Percentiles rank a stretch among this genome's conserved stretches.
Conservation (phyloP, 2,329 filamentous ascomycete genomes). For the Rutstroemia sp. region DNA sequence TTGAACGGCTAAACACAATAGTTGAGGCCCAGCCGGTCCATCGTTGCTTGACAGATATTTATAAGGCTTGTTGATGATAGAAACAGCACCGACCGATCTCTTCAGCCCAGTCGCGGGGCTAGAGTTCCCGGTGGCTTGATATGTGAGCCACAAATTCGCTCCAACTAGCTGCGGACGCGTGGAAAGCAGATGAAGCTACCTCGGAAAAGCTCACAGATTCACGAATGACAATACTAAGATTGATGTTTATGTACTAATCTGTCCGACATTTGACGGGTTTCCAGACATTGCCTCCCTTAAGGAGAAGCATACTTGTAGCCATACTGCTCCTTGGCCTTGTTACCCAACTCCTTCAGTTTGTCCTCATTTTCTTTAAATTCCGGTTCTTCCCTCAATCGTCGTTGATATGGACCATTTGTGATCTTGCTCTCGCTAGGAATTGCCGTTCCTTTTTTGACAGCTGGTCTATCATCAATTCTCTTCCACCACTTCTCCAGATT, state of each 20-base stretch:
- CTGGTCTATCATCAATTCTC: constrained; percentile 49
- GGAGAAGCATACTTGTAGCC: constrained; percentile 26
- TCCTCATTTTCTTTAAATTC: constrained; percentile 41
- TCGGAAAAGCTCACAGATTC: no score
- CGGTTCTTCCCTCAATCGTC: constrained; percentile 38
- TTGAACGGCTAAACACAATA: no score
- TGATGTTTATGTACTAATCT: background rate
- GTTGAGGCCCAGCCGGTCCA: no score
- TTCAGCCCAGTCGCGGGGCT: no score
- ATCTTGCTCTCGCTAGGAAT: constrained; percentile 44
- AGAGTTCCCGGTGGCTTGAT: no score
- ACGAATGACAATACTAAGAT: no score
- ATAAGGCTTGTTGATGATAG: no score
- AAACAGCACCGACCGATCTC: no score
- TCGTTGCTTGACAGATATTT: no score
- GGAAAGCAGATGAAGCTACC: no score
- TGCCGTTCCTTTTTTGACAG: constrained; percentile 54
- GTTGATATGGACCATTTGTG: constrained; percentile 35
- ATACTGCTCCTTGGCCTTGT: constrained; percentile 25
- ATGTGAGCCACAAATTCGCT: no score
- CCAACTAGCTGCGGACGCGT: no score
- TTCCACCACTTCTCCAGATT: constrained; percentile 61
- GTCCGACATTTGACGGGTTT: background rate
- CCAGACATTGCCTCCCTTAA: constrained; percentile 6
- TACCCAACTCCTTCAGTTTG: constrained; percentile 16